A percentile compares a stretch with the other conserved stretches of the same genome.
These are phyloP conservation scores for Suillus subaureus DNA, from an alignment of 768 basidiomycete genomes.

Conservation along the genomic window DNA sequence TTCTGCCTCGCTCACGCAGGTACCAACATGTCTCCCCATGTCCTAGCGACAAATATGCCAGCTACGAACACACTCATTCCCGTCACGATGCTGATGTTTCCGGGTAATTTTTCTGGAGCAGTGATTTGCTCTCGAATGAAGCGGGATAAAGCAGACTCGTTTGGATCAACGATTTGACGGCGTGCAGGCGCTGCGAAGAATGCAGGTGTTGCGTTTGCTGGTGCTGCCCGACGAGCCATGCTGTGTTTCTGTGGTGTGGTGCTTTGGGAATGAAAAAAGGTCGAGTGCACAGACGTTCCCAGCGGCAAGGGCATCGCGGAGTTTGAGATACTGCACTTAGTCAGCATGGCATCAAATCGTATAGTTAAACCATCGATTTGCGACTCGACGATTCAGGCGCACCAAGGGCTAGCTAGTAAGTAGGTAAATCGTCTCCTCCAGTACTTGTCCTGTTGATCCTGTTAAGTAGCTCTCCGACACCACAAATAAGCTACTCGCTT, in stretches of 20 bases:
- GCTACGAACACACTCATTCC: conserved; percentile 69
- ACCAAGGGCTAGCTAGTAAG: background rate
- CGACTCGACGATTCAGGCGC: background rate
- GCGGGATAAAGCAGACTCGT: conserved; percentile 63
- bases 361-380: background rate
- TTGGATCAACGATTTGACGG: conserved; percentile 49
- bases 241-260: conserved; percentile 10
- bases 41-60: conserved; percentile 69
- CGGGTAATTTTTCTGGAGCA: conserved; percentile 72
- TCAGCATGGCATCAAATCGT: background rate
- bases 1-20: conserved; percentile 46
- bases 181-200: conserved; percentile 48
- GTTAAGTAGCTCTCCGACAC: background rate
- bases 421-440: background rate
- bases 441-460: background rate
- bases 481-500: conserved; percentile 5
- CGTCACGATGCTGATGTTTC: conserved; percentile 72
- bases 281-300: background rate
- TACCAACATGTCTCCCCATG: conserved; percentile 79
- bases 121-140: conserved; percentile 63
- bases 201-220: conserved; percentile 53
- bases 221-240: conserved; percentile 74
- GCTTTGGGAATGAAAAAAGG: background rate
- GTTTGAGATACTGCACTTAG: conserved; percentile 5
- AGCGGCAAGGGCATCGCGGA: background rate